Evolutionary conservation across 2,329 filamentous ascomycete genomes (phyloP).

Genomic region (Emergomyces orientalis): DNA sequence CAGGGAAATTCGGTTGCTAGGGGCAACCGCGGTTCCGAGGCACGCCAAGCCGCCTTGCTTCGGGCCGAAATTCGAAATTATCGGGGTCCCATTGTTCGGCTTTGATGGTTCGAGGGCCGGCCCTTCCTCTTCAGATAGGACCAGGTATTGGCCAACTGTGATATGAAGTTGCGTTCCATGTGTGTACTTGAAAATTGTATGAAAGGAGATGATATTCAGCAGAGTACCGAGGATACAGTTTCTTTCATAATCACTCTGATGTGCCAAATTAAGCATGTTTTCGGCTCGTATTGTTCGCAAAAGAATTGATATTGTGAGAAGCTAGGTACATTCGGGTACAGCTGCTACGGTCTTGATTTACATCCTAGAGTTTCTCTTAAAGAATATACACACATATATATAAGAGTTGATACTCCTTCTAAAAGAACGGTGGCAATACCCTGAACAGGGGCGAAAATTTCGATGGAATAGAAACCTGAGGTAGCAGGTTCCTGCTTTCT

Average conservation of each 20-base stretch:
- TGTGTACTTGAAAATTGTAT: not conserved
- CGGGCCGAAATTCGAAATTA: conserved; percentile 1
- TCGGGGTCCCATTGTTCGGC: not conserved
- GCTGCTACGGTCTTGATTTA: not conserved
- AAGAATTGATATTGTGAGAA: not conserved
- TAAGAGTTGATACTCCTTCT: not conserved
- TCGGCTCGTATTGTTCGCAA: not conserved
- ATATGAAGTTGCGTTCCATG: not conserved
- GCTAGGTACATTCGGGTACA: not conserved
- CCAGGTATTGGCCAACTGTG: not conserved
- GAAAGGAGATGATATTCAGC: not conserved
- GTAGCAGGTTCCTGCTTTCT: too few relatives aligned
- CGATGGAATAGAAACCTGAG: not conserved
- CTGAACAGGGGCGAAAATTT: not conserved
- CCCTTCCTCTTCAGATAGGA: not conserved
- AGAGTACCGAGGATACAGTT: not conserved
- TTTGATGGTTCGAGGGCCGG: too few relatives aligned
- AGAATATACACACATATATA: not conserved
- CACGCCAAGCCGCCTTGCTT: not conserved
- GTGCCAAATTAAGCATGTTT: not conserved
- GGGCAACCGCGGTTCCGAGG: not conserved
- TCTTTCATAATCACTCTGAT: not conserved
- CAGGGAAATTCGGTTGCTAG: not conserved
- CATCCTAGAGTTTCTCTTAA: not conserved
- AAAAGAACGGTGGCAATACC: not conserved